phyloP scores from a whole-genome alignment of 148 eudicot genomes.

The Arbutus unedo region DNA sequence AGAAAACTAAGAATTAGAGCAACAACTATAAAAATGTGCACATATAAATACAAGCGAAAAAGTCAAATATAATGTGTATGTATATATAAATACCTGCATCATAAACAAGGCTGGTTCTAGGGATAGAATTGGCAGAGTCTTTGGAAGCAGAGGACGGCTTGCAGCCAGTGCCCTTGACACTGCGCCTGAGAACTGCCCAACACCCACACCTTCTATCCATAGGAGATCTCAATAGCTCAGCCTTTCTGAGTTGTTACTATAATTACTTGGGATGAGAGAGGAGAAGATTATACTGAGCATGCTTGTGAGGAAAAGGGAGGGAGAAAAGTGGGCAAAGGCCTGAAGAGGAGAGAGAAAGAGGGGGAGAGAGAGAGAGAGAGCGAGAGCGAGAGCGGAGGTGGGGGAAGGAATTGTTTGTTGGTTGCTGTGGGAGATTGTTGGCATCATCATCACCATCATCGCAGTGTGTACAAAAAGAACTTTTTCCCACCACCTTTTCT shows the following conservation, averaged over 20 bases:
- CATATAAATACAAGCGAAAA: not conserved
- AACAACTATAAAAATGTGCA: not conserved
- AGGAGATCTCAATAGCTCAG: conserved; percentile 5
- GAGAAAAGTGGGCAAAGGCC: not conserved
- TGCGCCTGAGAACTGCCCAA: conserved; percentile 62
- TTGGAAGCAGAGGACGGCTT: conserved; percentile 54
- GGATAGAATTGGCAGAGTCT: conserved; percentile 49
- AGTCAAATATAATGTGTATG: not conserved
- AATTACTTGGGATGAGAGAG: conserved; percentile 17
- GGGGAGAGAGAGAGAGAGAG: conserved; percentile 20
- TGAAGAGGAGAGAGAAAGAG: conserved; percentile 15
- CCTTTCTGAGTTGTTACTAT: conserved; percentile 22
- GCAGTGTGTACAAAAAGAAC: conserved; percentile 48
- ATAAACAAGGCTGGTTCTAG: conserved; percentile 80
- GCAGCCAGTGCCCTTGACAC: conserved; percentile 39
- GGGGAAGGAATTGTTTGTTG: conserved; percentile 24
- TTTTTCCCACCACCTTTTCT: conserved; percentile 40
- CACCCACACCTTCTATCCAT: conserved; percentile 87
- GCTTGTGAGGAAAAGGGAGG: conserved; percentile 1
- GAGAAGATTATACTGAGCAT: conserved; percentile 25
- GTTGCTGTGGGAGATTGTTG: conserved; percentile 49
- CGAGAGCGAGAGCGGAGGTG: conserved; percentile 13
- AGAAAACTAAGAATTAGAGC: not conserved
- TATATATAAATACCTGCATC: conserved; percentile 61
- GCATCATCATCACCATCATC: conserved; percentile 51